Evolutionary conservation across 768 basidiomycete genomes (phyloP).

Genomic region (Daedalea quercina): DNA sequence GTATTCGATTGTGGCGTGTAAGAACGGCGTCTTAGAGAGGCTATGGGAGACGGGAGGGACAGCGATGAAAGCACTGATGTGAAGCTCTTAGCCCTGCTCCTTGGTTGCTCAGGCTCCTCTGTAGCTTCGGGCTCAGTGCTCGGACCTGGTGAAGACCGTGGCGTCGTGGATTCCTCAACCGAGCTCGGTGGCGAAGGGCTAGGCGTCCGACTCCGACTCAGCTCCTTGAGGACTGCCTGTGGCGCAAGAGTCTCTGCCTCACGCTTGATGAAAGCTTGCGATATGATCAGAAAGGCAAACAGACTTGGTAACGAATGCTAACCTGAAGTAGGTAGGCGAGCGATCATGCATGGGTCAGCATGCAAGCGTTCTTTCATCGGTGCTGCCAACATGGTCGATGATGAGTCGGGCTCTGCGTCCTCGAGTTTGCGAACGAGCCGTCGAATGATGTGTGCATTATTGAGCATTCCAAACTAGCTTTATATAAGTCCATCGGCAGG

Average conservation of each 20-base stretch:
- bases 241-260: slow-evolving; percentile 61
- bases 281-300: slow-evolving; percentile 15
- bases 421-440: slow-evolving; percentile 1
- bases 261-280: slow-evolving; percentile 59
- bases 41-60: slow-evolving; percentile 24
- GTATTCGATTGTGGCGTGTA: slow-evolving; percentile 3
- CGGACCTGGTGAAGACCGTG: not conserved
- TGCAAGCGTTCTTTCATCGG: slow-evolving; percentile 24
- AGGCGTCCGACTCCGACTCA: not conserved
- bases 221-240: slow-evolving; percentile 38
- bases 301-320: slow-evolving; percentile 15
- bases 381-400: not conserved
- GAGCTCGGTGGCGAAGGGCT: slow-evolving; percentile 3
- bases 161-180: not conserved
- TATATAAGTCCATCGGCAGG: slow-evolving; percentile 3
- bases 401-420: not conserved
- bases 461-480: not conserved
- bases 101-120: slow-evolving; percentile 1
- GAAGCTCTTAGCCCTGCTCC: slow-evolving; percentile 16
- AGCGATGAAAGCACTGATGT: slow-evolving; percentile 24
- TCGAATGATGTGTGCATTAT: slow-evolving; percentile 2
- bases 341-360: slow-evolving; percentile 55
- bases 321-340: slow-evolving; percentile 65
- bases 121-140: not conserved
- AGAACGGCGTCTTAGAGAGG: slow-evolving; percentile 4